phyloP scores from a whole-genome alignment of 306 rosid genomes.

The Inga laurina region DNA sequence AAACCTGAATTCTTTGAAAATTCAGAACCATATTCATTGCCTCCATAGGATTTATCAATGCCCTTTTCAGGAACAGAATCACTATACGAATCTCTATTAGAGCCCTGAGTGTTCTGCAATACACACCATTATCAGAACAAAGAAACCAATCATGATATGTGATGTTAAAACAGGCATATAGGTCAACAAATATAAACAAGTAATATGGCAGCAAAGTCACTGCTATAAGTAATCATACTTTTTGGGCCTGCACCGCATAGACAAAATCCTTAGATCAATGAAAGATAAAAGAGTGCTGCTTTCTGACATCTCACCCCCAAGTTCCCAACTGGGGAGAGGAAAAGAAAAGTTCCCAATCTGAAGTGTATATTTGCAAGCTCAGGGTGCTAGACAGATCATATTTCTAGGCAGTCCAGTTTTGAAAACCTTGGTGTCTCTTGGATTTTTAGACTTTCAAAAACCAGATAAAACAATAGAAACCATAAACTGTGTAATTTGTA shows the following conservation, averaged over 20 bases:
- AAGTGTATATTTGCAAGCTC: neutral
- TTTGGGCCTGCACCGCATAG: neutral
- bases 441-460: neutral
- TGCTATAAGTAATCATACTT: slow-evolving; percentile 18
- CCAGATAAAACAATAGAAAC: neutral
- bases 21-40: slow-evolving; percentile 61
- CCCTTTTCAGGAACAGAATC: slow-evolving; percentile 72
- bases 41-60: slow-evolving; percentile 52
- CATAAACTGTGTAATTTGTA: neutral
- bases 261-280: neutral
- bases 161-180: neutral
- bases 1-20: slow-evolving; percentile 57
- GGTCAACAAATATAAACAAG: neutral
- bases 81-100: slow-evolving; percentile 52
- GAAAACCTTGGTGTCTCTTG: neutral
- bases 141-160: slow-evolving; percentile 19
- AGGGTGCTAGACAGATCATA: neutral
- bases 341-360: neutral
- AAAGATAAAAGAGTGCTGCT: neutral
- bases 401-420: neutral
- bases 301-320: neutral
- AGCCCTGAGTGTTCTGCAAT: slow-evolving; percentile 69
- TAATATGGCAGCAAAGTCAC: neutral
- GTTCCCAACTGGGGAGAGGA: neutral
- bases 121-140: slow-evolving; percentile 15